These are phyloP conservation scores for Dipodascopsis uninucleata DNA, from an alignment of 805 yeast genomes.

Conservation along the genomic window DNA sequence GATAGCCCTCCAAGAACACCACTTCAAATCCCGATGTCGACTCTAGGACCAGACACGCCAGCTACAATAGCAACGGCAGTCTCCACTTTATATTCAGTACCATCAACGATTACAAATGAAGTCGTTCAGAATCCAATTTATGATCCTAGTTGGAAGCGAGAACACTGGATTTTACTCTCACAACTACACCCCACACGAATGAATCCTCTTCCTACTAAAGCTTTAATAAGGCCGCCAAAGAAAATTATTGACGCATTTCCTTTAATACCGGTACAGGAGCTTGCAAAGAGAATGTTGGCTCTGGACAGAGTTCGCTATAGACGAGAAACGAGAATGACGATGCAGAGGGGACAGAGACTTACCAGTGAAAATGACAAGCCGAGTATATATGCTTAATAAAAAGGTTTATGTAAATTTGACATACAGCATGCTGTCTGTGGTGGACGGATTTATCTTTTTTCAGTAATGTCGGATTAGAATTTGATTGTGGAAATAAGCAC, in stretches of 20 bases:
- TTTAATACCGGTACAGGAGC: constrained; percentile 7
- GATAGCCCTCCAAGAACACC: not conserved
- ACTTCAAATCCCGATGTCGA: not conserved
- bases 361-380: not conserved
- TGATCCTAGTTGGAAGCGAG: constrained; percentile 12
- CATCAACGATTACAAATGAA: not conserved
- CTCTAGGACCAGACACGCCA: not conserved
- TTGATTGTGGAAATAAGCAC: no score
- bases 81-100: constrained; percentile 8
- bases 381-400: not conserved
- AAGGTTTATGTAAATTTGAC: not conserved
- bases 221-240: constrained; percentile 9
- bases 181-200: constrained; percentile 16
- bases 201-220: constrained; percentile 20
- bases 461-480: no score
- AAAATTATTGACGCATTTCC: constrained; percentile 18
- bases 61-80: constrained; percentile 13
- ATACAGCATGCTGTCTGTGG: no score
- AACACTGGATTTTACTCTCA: constrained; percentile 22
- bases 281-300: constrained; percentile 22
- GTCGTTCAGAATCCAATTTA: constrained; percentile 11
- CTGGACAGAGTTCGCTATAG: constrained; percentile 12
- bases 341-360: not conserved
- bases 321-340: constrained; percentile 5
- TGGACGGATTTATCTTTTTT: no score